Base-by-base conservation (phyloP, 352 stramenopile species). In the Phytophthora capsici region DNA sequence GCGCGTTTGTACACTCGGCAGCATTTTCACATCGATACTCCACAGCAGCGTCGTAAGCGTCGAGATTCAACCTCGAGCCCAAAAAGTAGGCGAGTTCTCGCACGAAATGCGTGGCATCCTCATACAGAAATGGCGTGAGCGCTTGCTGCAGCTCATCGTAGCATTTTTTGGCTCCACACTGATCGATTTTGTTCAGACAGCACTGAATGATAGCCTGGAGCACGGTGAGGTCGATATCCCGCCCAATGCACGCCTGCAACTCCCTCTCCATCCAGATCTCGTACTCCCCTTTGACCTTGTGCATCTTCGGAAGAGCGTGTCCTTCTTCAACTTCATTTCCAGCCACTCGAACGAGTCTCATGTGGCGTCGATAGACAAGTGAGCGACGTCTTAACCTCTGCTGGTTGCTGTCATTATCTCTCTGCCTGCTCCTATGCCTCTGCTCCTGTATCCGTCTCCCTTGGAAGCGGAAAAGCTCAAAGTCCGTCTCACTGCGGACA, bases 51-150 rank as follows among this genome's bases (percentile, higher is more conserved):
- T 94, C 86, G 57, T 94, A 94, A 19, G 84, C 81, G 10, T 89
- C 68, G 20, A 78, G 55, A 37, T 93, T 93, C 23, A 94, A 63
- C 12, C 79, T 70, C 16, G 81, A 92, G 14, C 49, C 73, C 32
- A 94, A 66, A 63, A 92, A 94, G 50, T 52, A 83, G 9, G 84
- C 74, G 23, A 92, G 41, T 54, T 94, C 86, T 22, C 66, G 64
- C 4, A 89, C 82, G 57, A 94, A 94, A 8, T 73, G 50, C 9
- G 47, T 37, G 0, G 82, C 64, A 43, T 92, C 86, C 23, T 90
- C 84, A 17, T 81, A 80, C 30, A 94, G 51, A 63, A 93, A 94
- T 8, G 80, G 77, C 55, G 69, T 57, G 16, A 94, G 62, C 6
- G 81, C 81, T 34, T 62, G 54, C 20, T 84, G 38, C 9, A 94